Conservation (phyloP, 805 yeast genomes). For the Komagataella mondaviorum region DNA sequence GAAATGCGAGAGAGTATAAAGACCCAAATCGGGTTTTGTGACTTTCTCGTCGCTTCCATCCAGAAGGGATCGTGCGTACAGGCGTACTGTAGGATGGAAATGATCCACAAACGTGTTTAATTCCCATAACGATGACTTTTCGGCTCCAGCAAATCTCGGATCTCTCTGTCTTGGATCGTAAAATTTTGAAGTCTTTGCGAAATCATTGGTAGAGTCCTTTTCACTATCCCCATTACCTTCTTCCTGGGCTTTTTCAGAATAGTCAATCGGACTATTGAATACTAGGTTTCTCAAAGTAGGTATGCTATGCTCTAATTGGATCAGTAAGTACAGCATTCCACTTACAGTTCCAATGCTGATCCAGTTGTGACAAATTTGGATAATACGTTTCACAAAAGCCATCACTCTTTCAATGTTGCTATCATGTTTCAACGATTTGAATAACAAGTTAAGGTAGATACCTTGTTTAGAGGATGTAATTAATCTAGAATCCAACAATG, state of each 20-base stretch:
- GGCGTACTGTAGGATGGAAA: slow-evolving; percentile 84
- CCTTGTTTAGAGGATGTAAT: slow-evolving; percentile 86
- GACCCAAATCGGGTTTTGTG: slow-evolving; percentile 79
- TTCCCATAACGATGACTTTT: slow-evolving; percentile 79
- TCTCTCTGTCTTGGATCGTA: slow-evolving; percentile 88
- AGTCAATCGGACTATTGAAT: slow-evolving; percentile 36
- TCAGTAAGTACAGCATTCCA: slow-evolving; percentile 66
- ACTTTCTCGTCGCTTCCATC: slow-evolving; percentile 23
- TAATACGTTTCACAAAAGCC: slow-evolving; percentile 84
- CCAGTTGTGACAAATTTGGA: slow-evolving; percentile 82
- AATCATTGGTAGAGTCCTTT: slow-evolving; percentile 10
- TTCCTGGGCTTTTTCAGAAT: slow-evolving; percentile 31
- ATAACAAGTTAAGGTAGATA: slow-evolving; percentile 75
- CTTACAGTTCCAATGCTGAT: slow-evolving; percentile 75
- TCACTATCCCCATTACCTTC: slow-evolving; percentile 20
- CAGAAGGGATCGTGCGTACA: slow-evolving; percentile 59
- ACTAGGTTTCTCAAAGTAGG: slow-evolving; percentile 61
- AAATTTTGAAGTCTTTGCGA: slow-evolving; percentile 5
- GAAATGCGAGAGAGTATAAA: slow-evolving; percentile 81
- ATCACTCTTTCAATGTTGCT: slow-evolving; percentile 47
- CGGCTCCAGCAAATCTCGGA: slow-evolving; percentile 85
- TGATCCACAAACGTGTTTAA: slow-evolving; percentile 58
- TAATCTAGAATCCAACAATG: slow-evolving; percentile 73
- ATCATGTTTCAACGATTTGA: slow-evolving; percentile 72
- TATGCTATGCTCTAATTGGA: slow-evolving; percentile 47